Percentiles rank a stretch among this genome's conserved stretches.
Conservation (phyloP, 2,329 filamentous ascomycete species). For the Nemania sp. region DNA sequence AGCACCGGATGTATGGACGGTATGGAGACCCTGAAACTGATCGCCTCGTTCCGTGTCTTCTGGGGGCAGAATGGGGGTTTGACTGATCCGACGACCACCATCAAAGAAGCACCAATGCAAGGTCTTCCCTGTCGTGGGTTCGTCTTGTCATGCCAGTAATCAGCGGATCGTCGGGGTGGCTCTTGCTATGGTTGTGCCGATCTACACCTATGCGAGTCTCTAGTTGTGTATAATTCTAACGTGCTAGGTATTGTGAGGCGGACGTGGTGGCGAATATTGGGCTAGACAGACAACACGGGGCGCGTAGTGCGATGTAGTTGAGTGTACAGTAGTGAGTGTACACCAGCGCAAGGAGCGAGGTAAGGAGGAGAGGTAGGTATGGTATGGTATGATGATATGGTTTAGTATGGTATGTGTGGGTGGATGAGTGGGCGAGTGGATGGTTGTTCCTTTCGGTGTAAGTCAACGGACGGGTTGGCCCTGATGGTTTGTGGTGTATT, state of each 20-base stretch:
- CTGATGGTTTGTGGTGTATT: conserved; percentile 10
- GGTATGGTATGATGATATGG: neutral
- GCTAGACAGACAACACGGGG: conserved; percentile 2
- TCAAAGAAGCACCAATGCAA: conserved; percentile 28
- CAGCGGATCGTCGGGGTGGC: conserved; percentile 20
- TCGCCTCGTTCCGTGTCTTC: conserved; percentile 33
- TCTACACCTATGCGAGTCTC: conserved; percentile 23
- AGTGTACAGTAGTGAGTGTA: too few relatives aligned
- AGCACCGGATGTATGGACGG: conserved; percentile 33
- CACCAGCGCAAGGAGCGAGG: neutral
- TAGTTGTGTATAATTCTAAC: conserved; percentile 12
- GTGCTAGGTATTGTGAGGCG: conserved; percentile 30
- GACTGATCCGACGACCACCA: conserved; percentile 22
- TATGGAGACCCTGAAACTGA: conserved; percentile 36
- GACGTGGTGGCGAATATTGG: conserved; percentile 37
- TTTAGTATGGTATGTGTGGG: neutral
- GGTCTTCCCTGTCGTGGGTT: conserved; percentile 34
- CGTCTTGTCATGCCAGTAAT: conserved; percentile 39
- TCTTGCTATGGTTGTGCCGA: conserved; percentile 19
- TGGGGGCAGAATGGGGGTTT: conserved; percentile 26
- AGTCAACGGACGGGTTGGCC: conserved; percentile 27
- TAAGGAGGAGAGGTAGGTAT: neutral
- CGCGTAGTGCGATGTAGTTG: neutral
- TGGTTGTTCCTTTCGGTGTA: conserved; percentile 28
- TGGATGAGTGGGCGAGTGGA: neutral